phyloP scores from a whole-genome alignment of 2,329 filamentous ascomycete species.

The Aureobasidium sp. region DNA sequence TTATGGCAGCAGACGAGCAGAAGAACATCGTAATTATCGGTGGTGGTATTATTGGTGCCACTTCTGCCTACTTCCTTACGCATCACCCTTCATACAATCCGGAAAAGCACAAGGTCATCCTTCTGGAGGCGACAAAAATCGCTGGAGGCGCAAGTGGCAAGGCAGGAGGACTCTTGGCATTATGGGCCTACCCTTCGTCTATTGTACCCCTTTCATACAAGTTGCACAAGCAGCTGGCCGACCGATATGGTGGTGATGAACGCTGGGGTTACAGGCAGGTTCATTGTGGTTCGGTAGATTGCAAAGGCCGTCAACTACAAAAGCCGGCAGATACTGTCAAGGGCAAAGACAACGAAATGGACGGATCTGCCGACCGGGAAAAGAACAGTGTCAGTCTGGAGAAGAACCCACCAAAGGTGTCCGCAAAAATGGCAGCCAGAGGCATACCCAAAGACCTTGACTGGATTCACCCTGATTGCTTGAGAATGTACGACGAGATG shows the following conservation, averaged over 20 bases:
- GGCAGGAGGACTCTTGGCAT: conserved; percentile 79
- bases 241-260: conserved; percentile 68
- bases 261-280: conserved; percentile 83
- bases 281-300: conserved; percentile 61
- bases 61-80: conserved; percentile 84
- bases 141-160: conserved; percentile 93
- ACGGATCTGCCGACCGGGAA: conserved; percentile 24
- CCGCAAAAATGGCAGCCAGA: conserved; percentile 46
- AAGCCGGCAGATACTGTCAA: conserved; percentile 21
- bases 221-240: conserved; percentile 76
- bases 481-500: conserved; percentile 75
- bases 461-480: conserved; percentile 66
- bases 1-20: conserved; percentile 24
- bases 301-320: conserved; percentile 24
- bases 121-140: conserved; percentile 78
- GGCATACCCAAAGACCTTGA: conserved; percentile 71
- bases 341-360: conserved; percentile 24
- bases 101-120: conserved; percentile 66
- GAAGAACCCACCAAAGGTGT: conserved; percentile 46
- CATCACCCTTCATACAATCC: conserved; percentile 76
- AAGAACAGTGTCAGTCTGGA: conserved; percentile 45
- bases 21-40: conserved; percentile 44
- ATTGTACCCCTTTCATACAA: conserved; percentile 81
- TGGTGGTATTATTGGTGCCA: conserved; percentile 87
- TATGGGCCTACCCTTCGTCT: conserved; percentile 83